A percentile compares a stretch with the other conserved stretches of the same genome.
Evolutionary conservation across 129 eudicot species (phyloP).

Genomic region (Artemisia tridentata): DNA sequence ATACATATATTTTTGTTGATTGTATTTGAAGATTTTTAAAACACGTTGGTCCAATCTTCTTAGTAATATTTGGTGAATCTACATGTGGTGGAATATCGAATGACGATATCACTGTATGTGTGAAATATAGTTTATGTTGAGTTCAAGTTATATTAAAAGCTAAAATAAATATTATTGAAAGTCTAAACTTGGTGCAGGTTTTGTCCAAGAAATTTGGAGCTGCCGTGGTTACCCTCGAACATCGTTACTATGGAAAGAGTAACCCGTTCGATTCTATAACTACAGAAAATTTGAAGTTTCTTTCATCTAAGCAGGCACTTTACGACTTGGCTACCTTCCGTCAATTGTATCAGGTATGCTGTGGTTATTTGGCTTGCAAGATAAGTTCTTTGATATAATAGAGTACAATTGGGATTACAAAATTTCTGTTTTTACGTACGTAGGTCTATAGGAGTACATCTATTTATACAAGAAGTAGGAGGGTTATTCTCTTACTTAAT

Average conservation of each 20-base stretch:
- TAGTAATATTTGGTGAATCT: slow-evolving; percentile 86
- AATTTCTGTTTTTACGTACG: background rate
- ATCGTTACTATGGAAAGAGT: slow-evolving; percentile 94
- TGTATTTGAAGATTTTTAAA: no score
- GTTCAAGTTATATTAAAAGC: background rate
- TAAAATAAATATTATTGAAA: background rate
- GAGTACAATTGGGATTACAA: background rate
- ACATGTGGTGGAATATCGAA: slow-evolving; percentile 78
- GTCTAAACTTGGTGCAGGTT: slow-evolving; percentile 48
- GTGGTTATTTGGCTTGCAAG: background rate
- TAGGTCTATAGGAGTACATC: no score
- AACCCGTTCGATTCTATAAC: slow-evolving; percentile 61
- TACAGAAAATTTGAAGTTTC: slow-evolving; percentile 73
- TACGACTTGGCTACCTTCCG: slow-evolving; percentile 95
- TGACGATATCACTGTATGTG: slow-evolving; percentile 71
- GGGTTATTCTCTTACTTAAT: no score
- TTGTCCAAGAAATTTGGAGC: slow-evolving; percentile 97
- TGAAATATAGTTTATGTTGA: background rate
- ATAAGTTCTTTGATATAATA: background rate
- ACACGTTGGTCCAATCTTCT: slow-evolving; percentile 90
- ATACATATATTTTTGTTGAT: no score
- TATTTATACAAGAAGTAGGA: no score
- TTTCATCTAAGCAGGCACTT: slow-evolving; percentile 99
- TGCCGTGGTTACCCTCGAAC: slow-evolving; percentile 86
- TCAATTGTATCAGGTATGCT: slow-evolving; percentile 81